These are phyloP conservation scores for Aspergillus sergii DNA, from an alignment of 2,329 filamentous ascomycete species.

Conservation along the genomic window DNA sequence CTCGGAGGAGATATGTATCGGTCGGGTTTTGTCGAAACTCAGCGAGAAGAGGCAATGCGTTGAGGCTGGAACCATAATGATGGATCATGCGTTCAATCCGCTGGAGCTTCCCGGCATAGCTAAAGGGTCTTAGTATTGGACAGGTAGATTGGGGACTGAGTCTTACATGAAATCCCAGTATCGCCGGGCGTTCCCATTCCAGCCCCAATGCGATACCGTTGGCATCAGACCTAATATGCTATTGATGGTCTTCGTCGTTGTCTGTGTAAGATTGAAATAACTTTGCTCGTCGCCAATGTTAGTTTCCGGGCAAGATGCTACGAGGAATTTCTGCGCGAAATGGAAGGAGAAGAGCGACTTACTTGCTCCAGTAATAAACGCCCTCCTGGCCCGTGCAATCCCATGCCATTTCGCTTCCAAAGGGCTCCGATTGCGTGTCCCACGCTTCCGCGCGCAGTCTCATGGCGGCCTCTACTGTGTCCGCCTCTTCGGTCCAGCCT, in stretches of 20 bases:
- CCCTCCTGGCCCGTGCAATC: constrained; percentile 65
- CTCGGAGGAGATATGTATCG: constrained; percentile 52
- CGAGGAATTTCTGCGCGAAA: not conserved
- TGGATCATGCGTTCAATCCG: constrained; percentile 57
- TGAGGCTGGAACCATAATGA: constrained; percentile 63
- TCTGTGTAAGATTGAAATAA: constrained; percentile 54
- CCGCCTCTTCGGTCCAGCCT: constrained; percentile 43
- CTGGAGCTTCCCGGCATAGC: constrained; percentile 45
- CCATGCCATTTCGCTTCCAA: constrained; percentile 65
- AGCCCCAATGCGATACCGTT: constrained; percentile 63
- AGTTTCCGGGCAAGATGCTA: not conserved
- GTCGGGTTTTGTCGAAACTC: constrained; percentile 45
- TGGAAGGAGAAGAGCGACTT: constrained; percentile 12
- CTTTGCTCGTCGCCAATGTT: constrained; percentile 6
- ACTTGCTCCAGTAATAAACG: constrained; percentile 61
- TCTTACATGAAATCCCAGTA: constrained; percentile 60
- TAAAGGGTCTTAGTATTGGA: constrained; percentile 2
- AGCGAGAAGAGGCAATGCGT: constrained; percentile 57
- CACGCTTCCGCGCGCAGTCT: constrained; percentile 52
- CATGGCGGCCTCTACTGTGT: constrained; percentile 51
- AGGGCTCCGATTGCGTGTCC: constrained; percentile 56
- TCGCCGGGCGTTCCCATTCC: constrained; percentile 62
- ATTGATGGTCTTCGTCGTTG: constrained; percentile 56
- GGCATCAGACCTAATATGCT: constrained; percentile 61
- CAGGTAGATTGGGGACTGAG: not conserved